Evolutionary conservation across 768 basidiomycete genomes (phyloP).

Genomic region (Hebeloma cylindrosporum): DNA sequence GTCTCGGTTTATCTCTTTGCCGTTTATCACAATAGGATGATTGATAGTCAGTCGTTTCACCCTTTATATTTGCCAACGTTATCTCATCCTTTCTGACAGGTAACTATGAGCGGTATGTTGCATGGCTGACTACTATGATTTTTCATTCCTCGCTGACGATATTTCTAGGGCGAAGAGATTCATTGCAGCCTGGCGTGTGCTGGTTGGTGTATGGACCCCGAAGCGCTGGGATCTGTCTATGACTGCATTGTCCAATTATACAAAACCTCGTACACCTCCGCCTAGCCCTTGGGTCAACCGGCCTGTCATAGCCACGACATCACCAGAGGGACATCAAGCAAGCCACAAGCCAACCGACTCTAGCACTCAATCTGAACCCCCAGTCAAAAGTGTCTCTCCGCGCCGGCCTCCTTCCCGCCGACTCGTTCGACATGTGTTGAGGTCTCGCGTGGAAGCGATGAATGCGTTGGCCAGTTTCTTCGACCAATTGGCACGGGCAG

Average conservation of each 20-base stretch:
- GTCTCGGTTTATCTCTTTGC: conserved; percentile 74
- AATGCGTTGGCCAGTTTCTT: conserved; percentile 74
- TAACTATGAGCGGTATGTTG: conserved; percentile 73
- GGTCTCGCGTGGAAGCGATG: conserved; percentile 81
- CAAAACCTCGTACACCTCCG: conserved; percentile 61
- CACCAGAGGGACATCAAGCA: conserved; percentile 14
- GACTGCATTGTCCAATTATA: conserved; percentile 72
- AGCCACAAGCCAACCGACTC: conserved; percentile 23
- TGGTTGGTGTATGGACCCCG: conserved; percentile 93
- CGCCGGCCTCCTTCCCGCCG: conserved; percentile 73
- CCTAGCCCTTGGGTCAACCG: conserved; percentile 72
- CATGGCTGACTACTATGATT: not conserved
- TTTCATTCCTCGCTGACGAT: conserved; percentile 1
- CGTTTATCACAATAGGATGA: conserved; percentile 80
- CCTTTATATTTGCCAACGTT: conserved; percentile 5
- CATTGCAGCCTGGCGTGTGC: conserved; percentile 92
- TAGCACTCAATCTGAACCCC: conserved; percentile 39
- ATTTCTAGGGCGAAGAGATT: conserved; percentile 73
- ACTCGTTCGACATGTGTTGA: conserved; percentile 86
- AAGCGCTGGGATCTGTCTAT: conserved; percentile 79
- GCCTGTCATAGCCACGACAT: conserved; percentile 21
- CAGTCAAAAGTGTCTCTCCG: conserved; percentile 34
- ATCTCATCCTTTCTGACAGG: conserved; percentile 39
- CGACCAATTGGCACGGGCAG: conserved; percentile 51
- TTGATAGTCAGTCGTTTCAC: conserved; percentile 66